These are phyloP conservation scores for Fusarium sp. DNA, from an alignment of 2,329 filamentous ascomycete genomes.

Conservation along the genomic window DNA sequence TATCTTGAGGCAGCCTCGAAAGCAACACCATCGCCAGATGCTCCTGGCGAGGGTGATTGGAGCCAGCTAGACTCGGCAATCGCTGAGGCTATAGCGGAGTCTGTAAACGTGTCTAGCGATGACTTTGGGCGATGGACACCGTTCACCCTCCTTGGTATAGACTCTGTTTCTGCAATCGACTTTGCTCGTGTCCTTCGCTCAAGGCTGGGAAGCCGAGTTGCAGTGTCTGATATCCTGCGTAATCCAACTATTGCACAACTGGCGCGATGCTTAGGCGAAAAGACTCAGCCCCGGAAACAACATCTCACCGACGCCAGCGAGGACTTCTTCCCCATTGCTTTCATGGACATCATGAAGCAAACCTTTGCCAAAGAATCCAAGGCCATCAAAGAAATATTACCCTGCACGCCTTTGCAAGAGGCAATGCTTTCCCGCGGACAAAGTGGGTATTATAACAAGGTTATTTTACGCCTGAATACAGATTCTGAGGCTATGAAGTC, in stretches of 20 bases:
- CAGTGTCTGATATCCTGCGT: constrained; percentile 77
- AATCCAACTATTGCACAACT: constrained; percentile 74
- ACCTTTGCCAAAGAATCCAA: constrained; percentile 49
- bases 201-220: constrained; percentile 59
- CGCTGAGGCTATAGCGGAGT: constrained; percentile 63
- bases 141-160: constrained; percentile 81
- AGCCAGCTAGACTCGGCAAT: constrained; percentile 67
- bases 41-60: constrained; percentile 56
- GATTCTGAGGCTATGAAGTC: constrained; percentile 61
- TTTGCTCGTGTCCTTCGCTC: constrained; percentile 68
- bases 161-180: constrained; percentile 84
- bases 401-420: constrained; percentile 89
- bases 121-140: constrained; percentile 73
- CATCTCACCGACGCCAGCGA: not conserved
- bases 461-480: constrained; percentile 69
- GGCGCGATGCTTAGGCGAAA: constrained; percentile 48
- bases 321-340: constrained; percentile 45
- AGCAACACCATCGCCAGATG: constrained; percentile 41
- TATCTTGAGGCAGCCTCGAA: constrained; percentile 55
- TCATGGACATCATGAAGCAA: constrained; percentile 44
- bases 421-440: constrained; percentile 75
- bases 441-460: constrained; percentile 77
- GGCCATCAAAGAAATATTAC: constrained; percentile 68
- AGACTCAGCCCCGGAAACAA: not conserved
- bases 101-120: constrained; percentile 57